Evolutionary conservation across 495 filamentous ascomycete genomes (phyloP).

Genomic region (Xanthoparmelia taractica): DNA sequence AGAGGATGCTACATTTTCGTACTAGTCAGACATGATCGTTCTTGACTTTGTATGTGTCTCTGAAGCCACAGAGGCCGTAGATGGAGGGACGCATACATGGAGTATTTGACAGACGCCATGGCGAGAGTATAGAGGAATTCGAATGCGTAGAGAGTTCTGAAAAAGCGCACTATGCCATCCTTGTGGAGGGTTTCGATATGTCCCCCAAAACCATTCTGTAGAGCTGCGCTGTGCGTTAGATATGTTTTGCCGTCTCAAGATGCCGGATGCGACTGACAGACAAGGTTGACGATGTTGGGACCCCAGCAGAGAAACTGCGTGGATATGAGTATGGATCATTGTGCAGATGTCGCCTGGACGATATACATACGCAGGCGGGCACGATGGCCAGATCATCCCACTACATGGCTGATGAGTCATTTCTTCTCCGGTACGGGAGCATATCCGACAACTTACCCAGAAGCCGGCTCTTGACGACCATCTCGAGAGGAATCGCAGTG

Average conservation of each 20-base stretch:
- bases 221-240: not conserved
- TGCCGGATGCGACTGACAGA: not conserved
- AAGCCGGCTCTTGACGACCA: constrained; percentile 20
- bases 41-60: too few relatives aligned
- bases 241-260: not conserved
- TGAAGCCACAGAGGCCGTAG: not conserved
- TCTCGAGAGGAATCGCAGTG: constrained; percentile 18
- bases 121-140: constrained; percentile 17
- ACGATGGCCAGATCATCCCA: constrained; percentile 20
- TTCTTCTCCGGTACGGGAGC: not conserved
- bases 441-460: constrained; percentile 15
- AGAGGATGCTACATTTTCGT: constrained; percentile 5
- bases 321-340: not conserved
- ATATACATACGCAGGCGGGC: not conserved
- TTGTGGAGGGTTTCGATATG: not conserved
- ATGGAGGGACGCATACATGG: constrained; percentile 13
- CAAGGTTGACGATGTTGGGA: constrained; percentile 18
- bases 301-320: constrained; percentile 20
- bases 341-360: not conserved
- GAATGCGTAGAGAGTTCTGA: constrained; percentile 21
- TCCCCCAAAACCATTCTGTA: not conserved
- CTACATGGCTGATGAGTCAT: not conserved
- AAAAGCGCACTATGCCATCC: not conserved
- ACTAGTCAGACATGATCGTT: not conserved
- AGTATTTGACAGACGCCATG: constrained; percentile 15